Evolutionary conservation across 2,329 filamentous ascomycete genomes (phyloP).

Genomic region (Lasiodiplodia citricola): DNA sequence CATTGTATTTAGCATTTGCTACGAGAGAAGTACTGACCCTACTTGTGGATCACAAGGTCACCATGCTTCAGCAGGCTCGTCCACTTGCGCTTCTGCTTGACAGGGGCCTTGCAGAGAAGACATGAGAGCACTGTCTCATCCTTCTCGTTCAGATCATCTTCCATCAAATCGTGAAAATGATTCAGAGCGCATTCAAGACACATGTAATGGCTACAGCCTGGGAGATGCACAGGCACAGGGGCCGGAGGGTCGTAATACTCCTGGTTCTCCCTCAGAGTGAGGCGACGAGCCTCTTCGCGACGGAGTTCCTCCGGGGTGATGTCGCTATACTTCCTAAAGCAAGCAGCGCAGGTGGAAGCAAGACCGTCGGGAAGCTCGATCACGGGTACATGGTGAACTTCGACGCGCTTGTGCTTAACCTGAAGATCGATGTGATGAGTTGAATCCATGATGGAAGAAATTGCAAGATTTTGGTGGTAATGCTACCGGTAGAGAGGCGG

Average conservation of each 20-base stretch:
- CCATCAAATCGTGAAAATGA: constrained; percentile 3
- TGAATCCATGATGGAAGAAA: background rate
- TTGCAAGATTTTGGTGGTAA: background rate
- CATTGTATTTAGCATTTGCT: background rate
- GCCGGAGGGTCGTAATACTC: background rate
- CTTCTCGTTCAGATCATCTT: background rate
- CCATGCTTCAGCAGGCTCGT: background rate
- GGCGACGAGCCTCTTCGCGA: background rate
- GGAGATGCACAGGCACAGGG: background rate
- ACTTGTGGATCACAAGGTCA: background rate
- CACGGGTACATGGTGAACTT: constrained; percentile 1
- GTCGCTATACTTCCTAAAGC: background rate
- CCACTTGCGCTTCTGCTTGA: background rate
- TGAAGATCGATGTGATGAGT: constrained; percentile 5
- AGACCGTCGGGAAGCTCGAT: background rate
- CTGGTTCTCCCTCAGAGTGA: background rate
- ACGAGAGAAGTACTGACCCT: background rate
- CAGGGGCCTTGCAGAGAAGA: background rate
- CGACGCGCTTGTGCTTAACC: constrained; percentile 1
- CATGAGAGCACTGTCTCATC: background rate
- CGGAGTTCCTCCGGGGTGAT: background rate
- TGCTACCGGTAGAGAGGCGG: background rate
- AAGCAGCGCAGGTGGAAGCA: background rate
- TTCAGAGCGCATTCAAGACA: constrained; percentile 8
- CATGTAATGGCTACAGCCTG: background rate